A percentile compares a stretch with the other conserved stretches of the same genome.
Conservation (phyloP, 345 rosid genomes). For the Triadica sebifera region DNA sequence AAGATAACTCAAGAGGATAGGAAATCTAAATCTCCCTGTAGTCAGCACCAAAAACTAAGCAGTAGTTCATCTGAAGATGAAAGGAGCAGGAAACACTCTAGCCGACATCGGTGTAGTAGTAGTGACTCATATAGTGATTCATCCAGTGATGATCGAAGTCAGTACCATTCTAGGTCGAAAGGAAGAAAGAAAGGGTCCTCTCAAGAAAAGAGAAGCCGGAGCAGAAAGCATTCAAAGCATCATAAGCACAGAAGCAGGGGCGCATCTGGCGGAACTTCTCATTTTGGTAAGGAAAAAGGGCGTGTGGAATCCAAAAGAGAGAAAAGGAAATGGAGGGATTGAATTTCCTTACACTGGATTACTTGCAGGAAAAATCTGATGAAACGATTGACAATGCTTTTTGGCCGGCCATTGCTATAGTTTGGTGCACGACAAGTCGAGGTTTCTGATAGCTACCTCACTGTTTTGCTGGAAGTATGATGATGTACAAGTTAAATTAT, state of each 20-base stretch:
- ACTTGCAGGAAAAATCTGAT: neutral
- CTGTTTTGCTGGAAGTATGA: neutral
- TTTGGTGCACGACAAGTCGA: neutral
- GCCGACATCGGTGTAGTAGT: slow-evolving; percentile 40
- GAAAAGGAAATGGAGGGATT: slow-evolving; percentile 43
- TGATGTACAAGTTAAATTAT: neutral
- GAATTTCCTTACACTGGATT: slow-evolving; percentile 8
- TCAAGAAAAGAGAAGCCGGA: slow-evolving; percentile 55
- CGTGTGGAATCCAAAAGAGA: slow-evolving; percentile 41
- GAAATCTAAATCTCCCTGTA: slow-evolving; percentile 34
- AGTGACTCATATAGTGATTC: slow-evolving; percentile 57
- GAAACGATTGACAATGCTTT: neutral
- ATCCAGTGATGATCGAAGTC: slow-evolving; percentile 45
- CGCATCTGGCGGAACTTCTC: slow-evolving; percentile 44
- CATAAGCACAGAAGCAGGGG: slow-evolving; percentile 42
- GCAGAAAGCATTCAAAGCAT: slow-evolving; percentile 62
- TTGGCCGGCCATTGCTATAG: neutral
- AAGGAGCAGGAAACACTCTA: slow-evolving; percentile 45
- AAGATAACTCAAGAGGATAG: slow-evolving; percentile 28
- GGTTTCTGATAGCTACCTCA: neutral
- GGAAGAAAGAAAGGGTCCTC: slow-evolving; percentile 51
- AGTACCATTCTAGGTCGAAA: slow-evolving; percentile 51
- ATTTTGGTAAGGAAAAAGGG: slow-evolving; percentile 33
- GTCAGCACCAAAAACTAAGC: slow-evolving; percentile 20
- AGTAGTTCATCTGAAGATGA: slow-evolving; percentile 58